Evolutionary conservation across 2,329 filamentous ascomycete genomes (phyloP).

Genomic region (Shiraia sp.): DNA sequence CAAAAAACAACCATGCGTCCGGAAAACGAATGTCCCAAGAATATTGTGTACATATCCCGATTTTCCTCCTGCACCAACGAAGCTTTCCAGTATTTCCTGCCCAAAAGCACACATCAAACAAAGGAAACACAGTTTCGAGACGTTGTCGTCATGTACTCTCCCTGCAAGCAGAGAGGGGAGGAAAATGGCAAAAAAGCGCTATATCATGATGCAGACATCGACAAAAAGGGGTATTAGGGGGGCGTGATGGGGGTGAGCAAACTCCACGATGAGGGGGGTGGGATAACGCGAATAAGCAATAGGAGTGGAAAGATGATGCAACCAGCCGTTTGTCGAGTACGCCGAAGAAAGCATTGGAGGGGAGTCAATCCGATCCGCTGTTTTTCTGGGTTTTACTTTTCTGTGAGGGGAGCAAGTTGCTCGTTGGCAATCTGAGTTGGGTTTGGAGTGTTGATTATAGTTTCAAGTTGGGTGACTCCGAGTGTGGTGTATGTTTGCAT

Average conservation of each 20-base stretch:
- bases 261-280: slow-evolving; percentile 21
- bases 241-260: slow-evolving; percentile 33
- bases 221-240: slow-evolving; percentile 10
- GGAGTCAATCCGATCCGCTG: slow-evolving; percentile 35
- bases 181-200: slow-evolving; percentile 13
- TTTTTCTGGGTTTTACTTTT: slow-evolving; percentile 38
- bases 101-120: slow-evolving; percentile 25
- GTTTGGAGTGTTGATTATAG: slow-evolving; percentile 10
- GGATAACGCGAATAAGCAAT: slow-evolving; percentile 15
- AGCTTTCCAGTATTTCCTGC: slow-evolving; percentile 10
- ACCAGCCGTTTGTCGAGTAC: slow-evolving; percentile 24
- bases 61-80: slow-evolving; percentile 16
- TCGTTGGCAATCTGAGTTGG: slow-evolving; percentile 26
- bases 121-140: slow-evolving; percentile 40
- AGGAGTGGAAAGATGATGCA: slow-evolving; percentile 21
- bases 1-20: slow-evolving; percentile 14
- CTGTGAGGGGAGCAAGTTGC: slow-evolving; percentile 28
- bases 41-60: slow-evolving; percentile 1
- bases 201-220: slow-evolving; percentile 6
- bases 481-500: slow-evolving; percentile 21
- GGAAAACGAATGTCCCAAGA: slow-evolving; percentile 23
- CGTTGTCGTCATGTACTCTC: slow-evolving; percentile 36
- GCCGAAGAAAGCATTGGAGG: slow-evolving; percentile 32
- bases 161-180: slow-evolving; percentile 28
- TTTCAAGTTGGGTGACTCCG: slow-evolving; percentile 15